Evolutionary conservation across 192 early-diverging fungal species (phyloP).

Genomic region (Rhizoclosmatium sp.): DNA sequence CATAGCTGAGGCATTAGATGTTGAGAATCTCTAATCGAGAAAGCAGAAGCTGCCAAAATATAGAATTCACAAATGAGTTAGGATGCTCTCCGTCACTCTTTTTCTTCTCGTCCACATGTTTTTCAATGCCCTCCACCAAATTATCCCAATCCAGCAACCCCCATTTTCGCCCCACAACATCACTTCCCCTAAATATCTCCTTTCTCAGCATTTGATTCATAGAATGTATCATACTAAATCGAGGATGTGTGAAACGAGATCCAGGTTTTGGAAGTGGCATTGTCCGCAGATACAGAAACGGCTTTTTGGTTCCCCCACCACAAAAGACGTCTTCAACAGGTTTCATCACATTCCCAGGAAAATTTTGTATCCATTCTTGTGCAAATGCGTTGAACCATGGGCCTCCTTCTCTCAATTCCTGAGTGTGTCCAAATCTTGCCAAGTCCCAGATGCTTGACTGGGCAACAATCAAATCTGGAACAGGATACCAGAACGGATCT

Average conservation of each 20-base stretch:
- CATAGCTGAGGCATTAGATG: no score
- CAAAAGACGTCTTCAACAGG: background rate
- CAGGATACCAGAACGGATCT: slow-evolving; percentile 16
- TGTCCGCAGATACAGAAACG: background rate
- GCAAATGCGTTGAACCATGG: background rate
- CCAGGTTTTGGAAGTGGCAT: background rate
- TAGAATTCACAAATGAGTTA: background rate
- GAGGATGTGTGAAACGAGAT: background rate
- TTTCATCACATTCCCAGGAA: background rate
- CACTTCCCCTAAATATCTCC: background rate
- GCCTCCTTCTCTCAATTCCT: background rate
- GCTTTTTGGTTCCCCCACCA: background rate
- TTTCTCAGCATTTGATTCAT: slow-evolving; percentile 10
- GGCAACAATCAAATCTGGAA: slow-evolving; percentile 3
- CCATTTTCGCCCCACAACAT: background rate
- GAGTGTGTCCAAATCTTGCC: background rate
- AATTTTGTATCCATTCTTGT: background rate
- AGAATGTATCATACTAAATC: background rate
- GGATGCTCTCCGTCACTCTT: background rate
- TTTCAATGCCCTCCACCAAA: background rate
- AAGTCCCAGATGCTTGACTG: slow-evolving; percentile 1
- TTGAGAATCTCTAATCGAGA: background rate
- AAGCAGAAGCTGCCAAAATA: slow-evolving; percentile 12
- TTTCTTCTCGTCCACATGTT: background rate
- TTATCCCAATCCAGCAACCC: slow-evolving; percentile 14